Evolutionary conservation across 352 stramenopile genomes (phyloP).

Genomic region (Phytophthora hybrid): DNA sequence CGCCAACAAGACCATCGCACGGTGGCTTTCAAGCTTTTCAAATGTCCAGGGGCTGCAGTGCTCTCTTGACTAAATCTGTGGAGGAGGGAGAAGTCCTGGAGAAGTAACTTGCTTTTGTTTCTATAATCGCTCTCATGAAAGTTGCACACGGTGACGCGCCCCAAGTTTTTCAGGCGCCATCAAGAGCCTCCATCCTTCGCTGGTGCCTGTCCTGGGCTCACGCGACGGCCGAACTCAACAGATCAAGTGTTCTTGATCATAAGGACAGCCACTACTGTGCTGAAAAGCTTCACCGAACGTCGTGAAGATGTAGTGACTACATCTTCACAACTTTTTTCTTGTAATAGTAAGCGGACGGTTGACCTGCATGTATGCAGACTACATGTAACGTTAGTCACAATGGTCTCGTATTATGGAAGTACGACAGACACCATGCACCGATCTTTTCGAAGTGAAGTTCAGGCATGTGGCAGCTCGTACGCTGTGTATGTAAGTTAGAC

Average conservation of each 20-base stretch:
- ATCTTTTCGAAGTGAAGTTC: neutral
- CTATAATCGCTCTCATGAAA: conserved; percentile 8
- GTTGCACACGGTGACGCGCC: conserved; percentile 11
- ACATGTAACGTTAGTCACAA: neutral
- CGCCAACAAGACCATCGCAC: neutral
- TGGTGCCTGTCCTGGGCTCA: neutral
- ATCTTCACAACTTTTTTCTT: too few relatives aligned
- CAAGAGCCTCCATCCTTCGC: conserved; percentile 2
- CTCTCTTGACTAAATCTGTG: conserved; percentile 18
- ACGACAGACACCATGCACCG: neutral
- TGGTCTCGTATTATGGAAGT: neutral
- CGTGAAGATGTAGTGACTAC: neutral
- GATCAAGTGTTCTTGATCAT: neutral
- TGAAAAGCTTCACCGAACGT: conserved; percentile 11
- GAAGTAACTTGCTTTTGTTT: conserved; percentile 20
- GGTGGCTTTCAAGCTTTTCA: neutral
- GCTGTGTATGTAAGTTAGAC: neutral
- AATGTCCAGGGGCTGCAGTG: conserved; percentile 8
- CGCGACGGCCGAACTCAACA: neutral
- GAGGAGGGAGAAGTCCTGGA: conserved; percentile 4
- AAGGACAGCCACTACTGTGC: conserved; percentile 7
- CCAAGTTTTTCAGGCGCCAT: neutral
- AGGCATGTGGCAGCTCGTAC: neutral
- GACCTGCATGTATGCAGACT: neutral
- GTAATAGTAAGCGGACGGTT: neutral